Evolutionary conservation across 2,329 filamentous ascomycete genomes (phyloP), one percentile per base, ranked within the genome.

Genomic region (Aspergillus sp.): DNA sequence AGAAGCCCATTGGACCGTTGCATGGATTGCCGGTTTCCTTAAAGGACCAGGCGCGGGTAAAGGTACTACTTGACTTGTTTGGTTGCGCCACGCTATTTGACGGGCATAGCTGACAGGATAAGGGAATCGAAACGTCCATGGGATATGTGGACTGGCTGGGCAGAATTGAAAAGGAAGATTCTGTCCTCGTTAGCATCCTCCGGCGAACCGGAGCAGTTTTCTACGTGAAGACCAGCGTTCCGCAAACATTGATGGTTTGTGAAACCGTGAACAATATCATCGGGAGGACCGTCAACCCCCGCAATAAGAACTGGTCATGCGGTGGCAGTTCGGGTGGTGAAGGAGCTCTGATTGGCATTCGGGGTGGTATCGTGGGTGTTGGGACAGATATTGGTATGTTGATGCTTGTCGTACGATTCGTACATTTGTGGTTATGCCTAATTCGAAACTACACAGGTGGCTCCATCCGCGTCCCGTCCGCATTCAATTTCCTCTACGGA

Each of bases 381-480:
- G 63, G 59, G 3, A 63, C 62, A 3, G 64, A 67, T 48, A 60
- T 66, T 45, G 63, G 51, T n/a, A 50, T 42, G 7, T 50, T 29
- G 7, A 8, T 8, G 10, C 7, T 32, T n/a, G 5, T 6, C 10
- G 4, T 7, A n/a, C 8, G 28, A 6, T 29, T 8, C 7, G 8
- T 10, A 12, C 5, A 29, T 26, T 42, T 6, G 5, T 42, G 27
- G 2, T 42, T 10, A 83, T 85, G 36, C 26, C 34, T 36, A 36
- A 36, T n/a, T 36, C 19, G 34, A 7, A 36, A 12, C 8, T 10
- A 8, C 8, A 27, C 3, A 46, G 71, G 67, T 0, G 71, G 72
- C 5, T 70, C 66, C 5, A 64, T 74, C 26, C 61, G 71, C 3
- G 62, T 68, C 4, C 71, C 70, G 0, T 65, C 70, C 0, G 64